These are phyloP conservation scores for Claviceps arundinis DNA, from an alignment of 2,329 filamentous ascomycete species.

Conservation along the genomic window DNA sequence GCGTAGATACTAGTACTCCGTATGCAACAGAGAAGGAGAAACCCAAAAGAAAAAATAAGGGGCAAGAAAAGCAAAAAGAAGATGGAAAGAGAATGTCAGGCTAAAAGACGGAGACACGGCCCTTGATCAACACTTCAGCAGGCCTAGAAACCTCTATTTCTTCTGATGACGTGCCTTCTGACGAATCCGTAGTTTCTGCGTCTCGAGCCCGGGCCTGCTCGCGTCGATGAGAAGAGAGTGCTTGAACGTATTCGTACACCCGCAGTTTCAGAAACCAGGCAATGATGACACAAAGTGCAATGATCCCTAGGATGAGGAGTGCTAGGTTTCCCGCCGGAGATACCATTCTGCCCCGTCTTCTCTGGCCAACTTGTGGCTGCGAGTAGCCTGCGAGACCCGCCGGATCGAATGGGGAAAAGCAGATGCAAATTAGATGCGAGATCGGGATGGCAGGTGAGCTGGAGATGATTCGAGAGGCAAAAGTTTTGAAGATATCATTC, in stretches of 20 bases:
- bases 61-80: not conserved
- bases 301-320: conserved; percentile 19
- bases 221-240: conserved; percentile 12
- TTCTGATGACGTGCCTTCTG: not conserved
- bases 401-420: not conserved
- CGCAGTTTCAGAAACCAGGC: conserved; percentile 17
- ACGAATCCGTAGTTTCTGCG: not conserved
- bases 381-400: no score
- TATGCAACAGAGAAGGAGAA: not conserved
- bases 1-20: no score
- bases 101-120: no score
- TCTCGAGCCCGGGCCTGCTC: not conserved
- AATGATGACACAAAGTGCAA: conserved; percentile 16
- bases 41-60: not conserved
- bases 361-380: not conserved
- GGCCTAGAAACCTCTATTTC: not conserved
- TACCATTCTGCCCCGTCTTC: conserved; percentile 2
- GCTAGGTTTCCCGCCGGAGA: conserved; percentile 14
- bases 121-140: not conserved
- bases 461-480: not conserved
- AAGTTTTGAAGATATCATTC: not conserved
- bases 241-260: conserved; percentile 18
- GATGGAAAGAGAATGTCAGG: not conserved
- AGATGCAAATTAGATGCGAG: not conserved
- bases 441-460: not conserved